Conservation (phyloP, 75 land plant species). For the Sequoia sempervirens region DNA sequence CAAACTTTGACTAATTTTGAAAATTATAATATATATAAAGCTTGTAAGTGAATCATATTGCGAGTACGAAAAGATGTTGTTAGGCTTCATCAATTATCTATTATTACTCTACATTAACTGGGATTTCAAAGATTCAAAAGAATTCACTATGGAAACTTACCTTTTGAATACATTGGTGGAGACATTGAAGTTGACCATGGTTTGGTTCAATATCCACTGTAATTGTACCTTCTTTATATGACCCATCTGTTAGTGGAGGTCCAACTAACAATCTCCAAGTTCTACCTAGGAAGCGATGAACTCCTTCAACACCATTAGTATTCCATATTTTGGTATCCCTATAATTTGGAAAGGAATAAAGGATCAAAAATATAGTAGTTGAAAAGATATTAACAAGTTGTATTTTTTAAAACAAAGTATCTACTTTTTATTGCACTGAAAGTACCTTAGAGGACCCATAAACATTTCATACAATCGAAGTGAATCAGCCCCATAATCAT, state of each 20-base stretch:
- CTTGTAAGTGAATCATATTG: background rate
- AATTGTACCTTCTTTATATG: conserved; percentile 51
- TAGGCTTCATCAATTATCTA: background rate
- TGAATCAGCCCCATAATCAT: conserved; percentile 94
- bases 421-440: background rate
- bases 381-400: background rate
- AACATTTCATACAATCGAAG: conserved; percentile 97
- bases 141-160: conserved; percentile 18
- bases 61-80: background rate
- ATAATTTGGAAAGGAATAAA: conserved; percentile 3
- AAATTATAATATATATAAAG: too few relatives aligned
- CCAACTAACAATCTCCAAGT: conserved; percentile 89
- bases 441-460: conserved; percentile 92
- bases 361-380: background rate
- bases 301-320: conserved; percentile 93
- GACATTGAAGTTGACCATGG: conserved; percentile 62
- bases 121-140: background rate
- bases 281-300: conserved; percentile 83
- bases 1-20: too few relatives aligned
- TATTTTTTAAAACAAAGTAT: background rate
- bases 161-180: conserved; percentile 86
- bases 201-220: conserved; percentile 58
- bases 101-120: background rate
- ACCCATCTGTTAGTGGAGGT: conserved; percentile 58
- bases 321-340: conserved; percentile 93